Evolutionary conservation across 148 eudicot genomes (phyloP).

Genomic region (Rhododendron ovatum): DNA sequence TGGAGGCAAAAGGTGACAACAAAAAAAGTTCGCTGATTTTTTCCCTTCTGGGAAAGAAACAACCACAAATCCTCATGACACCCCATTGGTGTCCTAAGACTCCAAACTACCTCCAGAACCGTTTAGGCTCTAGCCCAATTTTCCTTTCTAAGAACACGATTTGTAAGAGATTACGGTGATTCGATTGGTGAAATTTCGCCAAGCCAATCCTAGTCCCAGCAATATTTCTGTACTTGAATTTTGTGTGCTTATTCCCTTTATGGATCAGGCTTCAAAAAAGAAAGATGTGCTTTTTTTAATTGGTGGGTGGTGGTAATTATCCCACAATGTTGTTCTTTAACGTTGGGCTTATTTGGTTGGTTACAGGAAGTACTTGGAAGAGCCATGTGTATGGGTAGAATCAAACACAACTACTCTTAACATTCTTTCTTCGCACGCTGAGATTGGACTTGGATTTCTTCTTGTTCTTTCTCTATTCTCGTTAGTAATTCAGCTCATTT

Average conservation of each 20-base stretch:
- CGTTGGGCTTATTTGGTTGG: neutral
- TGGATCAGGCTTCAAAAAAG: neutral
- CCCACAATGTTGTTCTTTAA: neutral
- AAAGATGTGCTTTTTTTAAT: neutral
- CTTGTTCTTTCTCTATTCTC: slow-evolving; percentile 75
- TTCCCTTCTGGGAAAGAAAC: neutral
- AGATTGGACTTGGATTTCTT: slow-evolving; percentile 94
- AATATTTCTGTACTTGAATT: neutral
- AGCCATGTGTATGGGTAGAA: slow-evolving; percentile 94
- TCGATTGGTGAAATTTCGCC: neutral
- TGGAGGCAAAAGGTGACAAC: neutral
- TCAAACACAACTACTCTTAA: slow-evolving; percentile 80
- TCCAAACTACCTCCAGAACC: neutral
- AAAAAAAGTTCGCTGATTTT: neutral
- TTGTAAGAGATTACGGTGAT: neutral
- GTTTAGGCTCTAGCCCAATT: neutral
- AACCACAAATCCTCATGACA: neutral
- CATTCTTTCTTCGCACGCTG: slow-evolving; percentile 87
- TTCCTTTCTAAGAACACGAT: neutral
- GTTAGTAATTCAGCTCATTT: slow-evolving; percentile 41
- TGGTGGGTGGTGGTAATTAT: neutral
- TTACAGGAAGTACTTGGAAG: slow-evolving; percentile 88
- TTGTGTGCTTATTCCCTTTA: neutral
- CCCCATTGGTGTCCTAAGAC: neutral
- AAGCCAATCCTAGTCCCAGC: neutral